Evolutionary conservation across 2,329 filamentous ascomycete species (phyloP).

Genomic region (Penicillium sp.): DNA sequence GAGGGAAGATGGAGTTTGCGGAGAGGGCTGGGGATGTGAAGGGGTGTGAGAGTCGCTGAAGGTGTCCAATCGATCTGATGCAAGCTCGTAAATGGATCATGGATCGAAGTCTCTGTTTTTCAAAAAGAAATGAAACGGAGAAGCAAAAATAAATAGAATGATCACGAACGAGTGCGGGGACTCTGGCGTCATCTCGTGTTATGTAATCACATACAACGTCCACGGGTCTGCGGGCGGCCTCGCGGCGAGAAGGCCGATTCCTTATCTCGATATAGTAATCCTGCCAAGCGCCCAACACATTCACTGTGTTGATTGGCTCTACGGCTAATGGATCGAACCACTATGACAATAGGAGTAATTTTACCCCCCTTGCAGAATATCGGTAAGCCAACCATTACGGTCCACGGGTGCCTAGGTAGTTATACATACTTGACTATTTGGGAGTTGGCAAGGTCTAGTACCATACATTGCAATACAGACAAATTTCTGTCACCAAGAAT

Average conservation of each 20-base stretch:
- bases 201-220: conserved; percentile 16
- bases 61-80: conserved; percentile 25
- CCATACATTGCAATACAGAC: too few relatives aligned
- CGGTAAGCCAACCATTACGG: not conserved
- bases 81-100: conserved; percentile 31
- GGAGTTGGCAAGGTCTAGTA: too few relatives aligned
- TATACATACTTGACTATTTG: too few relatives aligned
- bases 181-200: conserved; percentile 21
- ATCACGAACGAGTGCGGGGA: conserved; percentile 23
- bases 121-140: conserved; percentile 7
- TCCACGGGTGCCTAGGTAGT: too few relatives aligned
- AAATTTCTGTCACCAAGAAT: too few relatives aligned
- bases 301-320: not conserved
- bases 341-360: not conserved
- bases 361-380: not conserved
- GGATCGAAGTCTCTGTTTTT: conserved; percentile 14
- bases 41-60: conserved; percentile 21
- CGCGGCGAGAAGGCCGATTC: conserved; percentile 7
- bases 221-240: too few relatives aligned
- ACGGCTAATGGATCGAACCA: not conserved
- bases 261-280: not conserved
- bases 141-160: conserved; percentile 14
- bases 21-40: conserved; percentile 18
- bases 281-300: not conserved
- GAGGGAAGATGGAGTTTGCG: conserved; percentile 21